A percentile compares a stretch with the other conserved stretches of the same genome.
Conservation (phyloP, 768 basidiomycete genomes). For the Pholiota molesta region DNA sequence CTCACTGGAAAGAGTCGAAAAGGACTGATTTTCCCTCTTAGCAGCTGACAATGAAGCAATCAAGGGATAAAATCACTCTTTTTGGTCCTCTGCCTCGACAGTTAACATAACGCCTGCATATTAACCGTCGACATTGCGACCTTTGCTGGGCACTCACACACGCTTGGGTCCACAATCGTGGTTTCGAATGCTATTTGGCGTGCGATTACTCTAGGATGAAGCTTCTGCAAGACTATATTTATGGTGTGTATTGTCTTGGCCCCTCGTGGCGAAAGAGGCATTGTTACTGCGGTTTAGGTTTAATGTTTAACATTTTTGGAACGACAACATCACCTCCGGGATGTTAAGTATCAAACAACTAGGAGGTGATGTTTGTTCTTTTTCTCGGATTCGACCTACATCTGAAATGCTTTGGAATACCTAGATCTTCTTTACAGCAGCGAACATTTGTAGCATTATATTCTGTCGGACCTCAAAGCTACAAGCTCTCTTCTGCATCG, state of each 20-base stretch:
- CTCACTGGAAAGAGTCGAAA: not conserved
- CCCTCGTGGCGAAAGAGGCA: not conserved
- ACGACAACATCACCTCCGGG: not conserved
- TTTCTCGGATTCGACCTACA: too few species aligned
- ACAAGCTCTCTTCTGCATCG: too few species aligned
- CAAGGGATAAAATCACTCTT: conserved; percentile 3
- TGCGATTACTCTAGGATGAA: not conserved
- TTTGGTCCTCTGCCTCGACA: not conserved
- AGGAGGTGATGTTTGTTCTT: too few species aligned
- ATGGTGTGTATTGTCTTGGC: not conserved
- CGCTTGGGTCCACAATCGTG: conserved; percentile 7
- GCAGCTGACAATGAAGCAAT: not conserved
- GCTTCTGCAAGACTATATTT: not conserved
- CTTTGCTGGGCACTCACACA: not conserved
- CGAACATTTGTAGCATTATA: too few species aligned
- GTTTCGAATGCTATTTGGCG: not conserved
- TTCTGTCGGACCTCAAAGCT: too few species aligned
- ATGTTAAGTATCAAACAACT: not conserved
- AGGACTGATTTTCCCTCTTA: conserved; percentile 7
- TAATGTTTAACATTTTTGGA: not conserved
- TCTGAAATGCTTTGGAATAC: too few species aligned
- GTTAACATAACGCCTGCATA: not conserved
- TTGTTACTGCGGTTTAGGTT: conserved; percentile 4
- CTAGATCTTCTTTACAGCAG: too few species aligned
- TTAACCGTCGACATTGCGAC: not conserved